phyloP scores from a whole-genome alignment of 345 rosid species.

The Rubroshorea leprosula region DNA sequence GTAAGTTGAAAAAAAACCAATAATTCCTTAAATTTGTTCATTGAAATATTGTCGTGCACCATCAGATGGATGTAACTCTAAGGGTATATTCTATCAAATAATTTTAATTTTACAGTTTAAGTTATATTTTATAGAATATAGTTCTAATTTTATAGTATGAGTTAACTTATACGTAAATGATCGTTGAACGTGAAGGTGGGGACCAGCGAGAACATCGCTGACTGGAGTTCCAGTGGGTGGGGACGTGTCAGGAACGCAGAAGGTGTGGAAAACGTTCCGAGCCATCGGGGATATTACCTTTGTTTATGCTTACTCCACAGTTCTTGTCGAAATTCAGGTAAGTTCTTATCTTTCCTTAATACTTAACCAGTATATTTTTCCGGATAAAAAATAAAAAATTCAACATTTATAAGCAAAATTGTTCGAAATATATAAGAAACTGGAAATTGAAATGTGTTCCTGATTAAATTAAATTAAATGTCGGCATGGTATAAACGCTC shows the following conservation, averaged over 20 bases:
- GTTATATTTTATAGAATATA: no score
- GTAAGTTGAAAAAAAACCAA: no score
- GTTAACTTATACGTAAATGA: no score
- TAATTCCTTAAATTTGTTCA: no score
- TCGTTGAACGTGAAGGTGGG: slow-evolving; percentile 21
- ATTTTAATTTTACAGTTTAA: no score
- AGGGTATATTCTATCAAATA: no score
- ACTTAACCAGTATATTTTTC: not conserved
- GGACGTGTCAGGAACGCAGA: slow-evolving; percentile 63
- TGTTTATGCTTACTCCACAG: slow-evolving; percentile 74
- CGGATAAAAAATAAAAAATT: not conserved
- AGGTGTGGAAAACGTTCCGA: slow-evolving; percentile 78
- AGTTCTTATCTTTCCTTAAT: not conserved
- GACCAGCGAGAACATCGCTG: slow-evolving; percentile 34
- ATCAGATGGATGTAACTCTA: no score
- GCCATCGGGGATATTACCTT: slow-evolving; percentile 81
- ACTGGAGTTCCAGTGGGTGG: slow-evolving; percentile 57
- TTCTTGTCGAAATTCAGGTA: slow-evolving; percentile 84
- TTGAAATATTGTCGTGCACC: no score
- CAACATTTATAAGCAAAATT: no score
- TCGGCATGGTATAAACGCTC: not conserved
- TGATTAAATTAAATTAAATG: slow-evolving; percentile 15
- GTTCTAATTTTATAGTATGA: no score
- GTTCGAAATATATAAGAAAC: not conserved
- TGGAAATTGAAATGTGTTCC: slow-evolving; percentile 37